These are phyloP conservation scores for Schwanniomyces yamadae DNA, from an alignment of 805 yeast species.

Conservation along the genomic window DNA sequence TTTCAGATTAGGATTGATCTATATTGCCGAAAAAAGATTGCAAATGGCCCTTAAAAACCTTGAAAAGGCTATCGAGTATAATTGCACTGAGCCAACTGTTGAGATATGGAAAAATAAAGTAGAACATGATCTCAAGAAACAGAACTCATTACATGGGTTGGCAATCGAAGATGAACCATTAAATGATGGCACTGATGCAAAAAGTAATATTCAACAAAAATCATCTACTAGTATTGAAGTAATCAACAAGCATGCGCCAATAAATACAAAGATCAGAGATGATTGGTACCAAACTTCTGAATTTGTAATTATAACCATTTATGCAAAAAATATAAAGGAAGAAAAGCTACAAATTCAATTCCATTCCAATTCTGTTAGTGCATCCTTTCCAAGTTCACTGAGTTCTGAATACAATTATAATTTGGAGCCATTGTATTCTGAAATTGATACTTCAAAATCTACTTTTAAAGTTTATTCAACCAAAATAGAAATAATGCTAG, in stretches of 20 bases:
- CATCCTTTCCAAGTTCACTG: conserved; percentile 48
- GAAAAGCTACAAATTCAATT: conserved; percentile 46
- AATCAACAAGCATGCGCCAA: conserved; percentile 41
- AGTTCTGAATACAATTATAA: conserved; percentile 58
- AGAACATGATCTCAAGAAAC: conserved; percentile 27
- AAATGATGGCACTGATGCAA: conserved; percentile 4
- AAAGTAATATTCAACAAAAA: neutral
- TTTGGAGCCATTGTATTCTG: conserved; percentile 52
- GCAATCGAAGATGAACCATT: conserved; percentile 8
- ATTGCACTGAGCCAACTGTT: conserved; percentile 46
- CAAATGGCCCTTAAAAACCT: conserved; percentile 42
- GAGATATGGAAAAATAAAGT: conserved; percentile 47
- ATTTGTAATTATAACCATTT: conserved; percentile 64
- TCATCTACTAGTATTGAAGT: conserved; percentile 27
- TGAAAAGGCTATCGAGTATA: conserved; percentile 39
- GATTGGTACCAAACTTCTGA: conserved; percentile 62
- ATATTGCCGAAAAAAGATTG: conserved; percentile 44
- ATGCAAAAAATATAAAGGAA: conserved; percentile 61
- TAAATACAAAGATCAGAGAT: conserved; percentile 35
- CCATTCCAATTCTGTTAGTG: conserved; percentile 31
- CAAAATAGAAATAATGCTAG: conserved; percentile 69
- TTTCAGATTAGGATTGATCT: conserved; percentile 48
- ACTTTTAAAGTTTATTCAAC: conserved; percentile 58
- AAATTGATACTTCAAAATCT: conserved; percentile 48
- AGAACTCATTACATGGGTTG: too few species aligned